phyloP scores from a whole-genome alignment of 768 basidiomycete species.

The Astraeus odoratus region DNA sequence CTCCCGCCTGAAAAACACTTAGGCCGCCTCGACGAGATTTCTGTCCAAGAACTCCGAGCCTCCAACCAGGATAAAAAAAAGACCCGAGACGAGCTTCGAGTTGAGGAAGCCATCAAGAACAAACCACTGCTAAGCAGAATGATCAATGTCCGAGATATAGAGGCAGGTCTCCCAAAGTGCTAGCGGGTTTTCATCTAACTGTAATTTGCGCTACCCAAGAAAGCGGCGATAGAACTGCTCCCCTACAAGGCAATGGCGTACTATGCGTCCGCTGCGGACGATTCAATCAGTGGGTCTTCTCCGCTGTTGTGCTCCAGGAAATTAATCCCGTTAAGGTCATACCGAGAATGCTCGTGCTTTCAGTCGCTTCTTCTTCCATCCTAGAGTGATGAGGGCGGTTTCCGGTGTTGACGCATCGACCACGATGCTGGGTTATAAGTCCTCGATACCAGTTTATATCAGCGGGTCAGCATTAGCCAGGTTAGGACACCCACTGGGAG shows the following conservation, averaged over 20 bases:
- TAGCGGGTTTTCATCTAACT: neutral
- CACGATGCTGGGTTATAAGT: slow-evolving; percentile 62
- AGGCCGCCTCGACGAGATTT: slow-evolving; percentile 50
- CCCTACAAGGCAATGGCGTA: slow-evolving; percentile 74
- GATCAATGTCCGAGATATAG: slow-evolving; percentile 75
- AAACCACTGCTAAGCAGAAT: slow-evolving; percentile 66
- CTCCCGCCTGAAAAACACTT: slow-evolving; percentile 66
- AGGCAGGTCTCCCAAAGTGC: slow-evolving; percentile 39
- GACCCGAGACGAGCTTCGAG: slow-evolving; percentile 65
- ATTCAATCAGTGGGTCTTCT: slow-evolving; percentile 61
- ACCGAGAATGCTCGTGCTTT: slow-evolving; percentile 76
- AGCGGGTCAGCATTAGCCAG: slow-evolving; percentile 79
- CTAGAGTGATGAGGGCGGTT: slow-evolving; percentile 70
- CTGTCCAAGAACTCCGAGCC: slow-evolving; percentile 31
- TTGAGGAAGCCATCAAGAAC: slow-evolving; percentile 50
- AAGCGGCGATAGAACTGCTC: slow-evolving; percentile 65
- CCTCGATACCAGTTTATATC: slow-evolving; percentile 76
- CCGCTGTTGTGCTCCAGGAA: slow-evolving; percentile 11
- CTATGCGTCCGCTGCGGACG: slow-evolving; percentile 83
- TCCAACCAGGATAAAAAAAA: slow-evolving; percentile 37
- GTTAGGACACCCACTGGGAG: slow-evolving; percentile 85
- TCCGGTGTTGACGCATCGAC: slow-evolving; percentile 63
- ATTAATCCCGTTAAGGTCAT: slow-evolving; percentile 35
- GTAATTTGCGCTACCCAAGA: slow-evolving; percentile 29
- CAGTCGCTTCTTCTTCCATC: slow-evolving; percentile 78